A percentile compares a stretch with the other conserved stretches of the same genome.
phyloP scores from a whole-genome alignment of 768 basidiomycete species.

The Coprinellus aureogranulatus region DNA sequence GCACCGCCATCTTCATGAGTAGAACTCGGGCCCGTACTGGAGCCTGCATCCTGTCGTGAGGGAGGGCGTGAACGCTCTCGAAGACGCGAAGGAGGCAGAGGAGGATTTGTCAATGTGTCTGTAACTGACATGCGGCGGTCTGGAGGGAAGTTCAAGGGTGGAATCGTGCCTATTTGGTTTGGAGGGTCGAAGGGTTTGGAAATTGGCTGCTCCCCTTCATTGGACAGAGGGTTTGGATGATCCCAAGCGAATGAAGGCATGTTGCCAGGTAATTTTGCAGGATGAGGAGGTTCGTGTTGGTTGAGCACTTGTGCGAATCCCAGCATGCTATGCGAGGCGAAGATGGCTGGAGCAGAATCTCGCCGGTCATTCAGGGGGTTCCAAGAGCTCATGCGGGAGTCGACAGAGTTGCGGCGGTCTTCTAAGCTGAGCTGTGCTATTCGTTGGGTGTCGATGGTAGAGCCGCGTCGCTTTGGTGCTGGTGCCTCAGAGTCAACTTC shows the following conservation, averaged over 20 bases:
- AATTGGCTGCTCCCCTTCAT: slow-evolving; percentile 44
- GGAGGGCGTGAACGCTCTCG: slow-evolving; percentile 72
- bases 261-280: slow-evolving; percentile 58
- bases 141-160: slow-evolving; percentile 54
- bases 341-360: slow-evolving; percentile 71
- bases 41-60: slow-evolving; percentile 54
- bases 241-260: slow-evolving; percentile 72
- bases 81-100: slow-evolving; percentile 44
- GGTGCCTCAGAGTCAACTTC: slow-evolving; percentile 60
- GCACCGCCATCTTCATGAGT: slow-evolving; percentile 24
- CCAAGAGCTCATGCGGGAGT: slow-evolving; percentile 60
- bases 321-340: slow-evolving; percentile 53
- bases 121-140: slow-evolving; percentile 81
- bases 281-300: slow-evolving; percentile 56
- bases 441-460: slow-evolving; percentile 74
- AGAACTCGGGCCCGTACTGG: slow-evolving; percentile 27
- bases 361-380: slow-evolving; percentile 64
- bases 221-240: slow-evolving; percentile 34
- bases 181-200: slow-evolving; percentile 51
- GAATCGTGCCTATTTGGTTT: slow-evolving; percentile 49
- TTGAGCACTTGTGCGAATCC: slow-evolving; percentile 57
- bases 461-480: slow-evolving; percentile 79
- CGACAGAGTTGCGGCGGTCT: slow-evolving; percentile 76
- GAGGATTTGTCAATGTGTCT: slow-evolving; percentile 40
- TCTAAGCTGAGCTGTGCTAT: slow-evolving; percentile 74